Conservation (phyloP, 2,329 filamentous ascomycete genomes). For the Trichocomaceae sp. region DNA sequence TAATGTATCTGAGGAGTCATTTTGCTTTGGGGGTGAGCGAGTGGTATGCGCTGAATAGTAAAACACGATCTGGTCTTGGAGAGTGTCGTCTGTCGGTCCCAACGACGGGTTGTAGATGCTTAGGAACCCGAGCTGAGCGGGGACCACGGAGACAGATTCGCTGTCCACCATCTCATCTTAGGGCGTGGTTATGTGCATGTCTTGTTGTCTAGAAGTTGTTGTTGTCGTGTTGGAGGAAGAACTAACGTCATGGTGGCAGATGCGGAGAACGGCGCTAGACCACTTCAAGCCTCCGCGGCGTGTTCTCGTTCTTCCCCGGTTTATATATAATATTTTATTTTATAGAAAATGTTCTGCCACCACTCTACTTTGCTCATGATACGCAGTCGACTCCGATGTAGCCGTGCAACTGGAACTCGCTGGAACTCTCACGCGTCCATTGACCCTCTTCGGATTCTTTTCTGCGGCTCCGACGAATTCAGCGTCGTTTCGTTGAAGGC, state of each 20-base stretch:
- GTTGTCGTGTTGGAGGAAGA: not conserved
- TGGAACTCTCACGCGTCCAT: constrained; percentile 27
- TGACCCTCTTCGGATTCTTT: constrained; percentile 71
- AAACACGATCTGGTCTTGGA: constrained; percentile 83
- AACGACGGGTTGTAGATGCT: constrained; percentile 91
- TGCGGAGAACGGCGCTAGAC: constrained; percentile 17
- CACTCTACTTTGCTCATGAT: constrained; percentile 18
- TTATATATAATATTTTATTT: not conserved
- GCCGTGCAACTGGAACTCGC: constrained; percentile 4
- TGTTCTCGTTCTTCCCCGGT: not conserved
- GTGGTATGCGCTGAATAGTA: constrained; percentile 45
- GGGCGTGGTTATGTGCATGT: not conserved
- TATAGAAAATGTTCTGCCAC: constrained; percentile 5
- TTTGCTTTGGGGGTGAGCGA: constrained; percentile 20
- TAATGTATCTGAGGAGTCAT: constrained; percentile 12
- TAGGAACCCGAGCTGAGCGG: constrained; percentile 82
- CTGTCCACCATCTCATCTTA: constrained; percentile 35
- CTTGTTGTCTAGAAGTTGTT: not conserved
- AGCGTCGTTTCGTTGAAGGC: constrained; percentile 71
- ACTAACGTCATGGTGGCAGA: constrained; percentile 5
- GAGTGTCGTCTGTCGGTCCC: constrained; percentile 63
- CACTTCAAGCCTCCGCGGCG: constrained; percentile 6
- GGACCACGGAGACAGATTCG: constrained; percentile 46
- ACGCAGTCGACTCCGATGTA: constrained; percentile 16
- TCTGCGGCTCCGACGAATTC: constrained; percentile 90